Evolutionary conservation across 805 yeast species (phyloP).

Genomic region (Candida succiphila): DNA sequence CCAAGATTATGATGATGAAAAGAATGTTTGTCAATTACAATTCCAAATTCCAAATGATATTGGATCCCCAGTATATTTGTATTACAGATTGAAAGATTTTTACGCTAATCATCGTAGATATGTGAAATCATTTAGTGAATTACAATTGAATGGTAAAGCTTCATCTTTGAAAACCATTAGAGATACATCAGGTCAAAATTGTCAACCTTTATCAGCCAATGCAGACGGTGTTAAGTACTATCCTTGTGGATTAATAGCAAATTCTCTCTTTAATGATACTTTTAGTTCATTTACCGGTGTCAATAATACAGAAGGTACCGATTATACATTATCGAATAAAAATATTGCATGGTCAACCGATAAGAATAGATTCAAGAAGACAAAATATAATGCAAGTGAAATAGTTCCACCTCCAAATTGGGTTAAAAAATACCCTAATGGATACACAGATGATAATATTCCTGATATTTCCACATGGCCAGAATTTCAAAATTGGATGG

Average conservation of each 20-base stretch:
- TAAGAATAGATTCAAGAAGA: constrained; percentile 50
- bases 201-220: constrained; percentile 51
- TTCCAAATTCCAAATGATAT: constrained; percentile 69
- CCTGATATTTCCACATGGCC: constrained; percentile 62
- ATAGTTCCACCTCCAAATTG: constrained; percentile 83
- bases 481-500: constrained; percentile 80
- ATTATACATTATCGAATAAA: constrained; percentile 34
- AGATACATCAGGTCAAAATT: constrained; percentile 43
- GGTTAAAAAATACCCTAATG: constrained; percentile 60
- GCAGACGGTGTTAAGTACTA: constrained; percentile 45
- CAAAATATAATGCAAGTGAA: constrained; percentile 46
- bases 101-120: constrained; percentile 92
- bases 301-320: constrained; percentile 28
- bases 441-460: constrained; percentile 58
- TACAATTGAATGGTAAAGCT: constrained; percentile 72
- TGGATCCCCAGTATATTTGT: constrained; percentile 65
- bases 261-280: constrained; percentile 72
- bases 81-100: constrained; percentile 78
- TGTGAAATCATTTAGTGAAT: constrained; percentile 76
- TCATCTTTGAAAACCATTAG: constrained; percentile 41
- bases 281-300: constrained; percentile 38
- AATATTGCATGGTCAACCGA: constrained; percentile 72
- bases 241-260: constrained; percentile 83
- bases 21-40: constrained; percentile 53
- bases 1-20: constrained; percentile 29